phyloP scores from a whole-genome alignment of 192 early-diverging fungal genomes.

The Jimgerdemannia flammicorona region DNA sequence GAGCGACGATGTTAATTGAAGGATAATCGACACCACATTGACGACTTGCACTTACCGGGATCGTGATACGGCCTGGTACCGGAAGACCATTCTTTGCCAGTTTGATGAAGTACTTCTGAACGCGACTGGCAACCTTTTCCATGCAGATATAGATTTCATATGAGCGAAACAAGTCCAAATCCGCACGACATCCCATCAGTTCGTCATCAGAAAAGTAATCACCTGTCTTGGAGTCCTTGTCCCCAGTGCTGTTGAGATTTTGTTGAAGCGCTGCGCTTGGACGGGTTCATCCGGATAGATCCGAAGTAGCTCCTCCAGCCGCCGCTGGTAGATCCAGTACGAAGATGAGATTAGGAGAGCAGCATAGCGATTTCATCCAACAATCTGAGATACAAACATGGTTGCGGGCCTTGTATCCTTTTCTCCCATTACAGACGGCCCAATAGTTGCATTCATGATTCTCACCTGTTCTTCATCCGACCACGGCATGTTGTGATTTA shows the following conservation, averaged over 20 bases:
- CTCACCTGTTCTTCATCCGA: conserved; percentile 60
- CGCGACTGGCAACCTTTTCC: conserved; percentile 48
- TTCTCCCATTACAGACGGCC: background rate
- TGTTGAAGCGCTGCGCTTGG: conserved; percentile 63
- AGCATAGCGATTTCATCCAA: background rate
- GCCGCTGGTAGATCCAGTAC: conserved; percentile 17
- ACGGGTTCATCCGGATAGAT: conserved; percentile 69
- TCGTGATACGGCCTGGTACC: conserved; percentile 60
- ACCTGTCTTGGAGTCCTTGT: conserved; percentile 71
- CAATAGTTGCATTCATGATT: background rate
- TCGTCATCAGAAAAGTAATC: background rate
- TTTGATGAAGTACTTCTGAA: conserved; percentile 82
- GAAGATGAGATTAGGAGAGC: background rate
- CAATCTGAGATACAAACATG: background rate
- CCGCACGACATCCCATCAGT: too few species aligned
- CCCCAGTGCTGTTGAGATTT: conserved; percentile 65
- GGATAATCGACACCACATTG: background rate
- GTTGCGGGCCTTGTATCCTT: background rate
- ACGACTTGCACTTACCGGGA: conserved; percentile 35
- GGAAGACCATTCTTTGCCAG: conserved; percentile 67
- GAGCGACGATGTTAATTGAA: background rate
- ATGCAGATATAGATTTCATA: too few species aligned
- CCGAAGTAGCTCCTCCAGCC: conserved; percentile 54
- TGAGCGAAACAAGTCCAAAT: too few species aligned
- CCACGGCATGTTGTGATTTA: conserved; percentile 66